Conservation (phyloP, 257 asterid genomes). For the Orobanche coerulescens region DNA sequence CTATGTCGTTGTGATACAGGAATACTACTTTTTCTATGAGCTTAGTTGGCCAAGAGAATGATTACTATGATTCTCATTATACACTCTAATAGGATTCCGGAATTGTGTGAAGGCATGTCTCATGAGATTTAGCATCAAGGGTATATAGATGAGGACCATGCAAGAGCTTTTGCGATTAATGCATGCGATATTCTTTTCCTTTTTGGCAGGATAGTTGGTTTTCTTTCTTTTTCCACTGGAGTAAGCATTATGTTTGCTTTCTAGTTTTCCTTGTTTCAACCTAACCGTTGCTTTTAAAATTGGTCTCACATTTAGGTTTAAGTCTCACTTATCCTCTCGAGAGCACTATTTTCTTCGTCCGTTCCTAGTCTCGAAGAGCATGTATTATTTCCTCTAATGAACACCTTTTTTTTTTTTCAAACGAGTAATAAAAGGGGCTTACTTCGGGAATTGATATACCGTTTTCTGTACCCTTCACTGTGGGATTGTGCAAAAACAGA, state of each 20-base stretch:
- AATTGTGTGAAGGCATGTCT: background rate
- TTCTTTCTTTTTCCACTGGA: background rate
- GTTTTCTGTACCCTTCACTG: background rate
- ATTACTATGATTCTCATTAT: conserved; percentile 3
- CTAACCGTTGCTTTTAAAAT: background rate
- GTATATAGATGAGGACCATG: conserved; percentile 2
- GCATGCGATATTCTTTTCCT: background rate
- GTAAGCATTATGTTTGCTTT: background rate
- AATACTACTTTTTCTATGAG: background rate
- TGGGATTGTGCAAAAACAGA: background rate
- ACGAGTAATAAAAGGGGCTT: background rate
- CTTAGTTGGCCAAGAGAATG: conserved; percentile 12
- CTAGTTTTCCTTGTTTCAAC: conserved; percentile 8
- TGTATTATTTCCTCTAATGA: background rate
- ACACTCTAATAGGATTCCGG: background rate
- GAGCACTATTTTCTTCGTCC: background rate
- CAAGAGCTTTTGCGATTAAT: background rate
- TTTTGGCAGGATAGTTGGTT: background rate
- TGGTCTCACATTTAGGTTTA: background rate
- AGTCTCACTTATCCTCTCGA: background rate
- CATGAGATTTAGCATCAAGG: background rate
- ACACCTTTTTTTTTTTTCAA: background rate
- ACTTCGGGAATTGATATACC: background rate
- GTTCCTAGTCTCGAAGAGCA: background rate
- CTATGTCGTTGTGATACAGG: conserved; percentile 1